Evolutionary conservation across 495 filamentous ascomycete species (phyloP).

Genomic region (Hyaloscypha variabilis): DNA sequence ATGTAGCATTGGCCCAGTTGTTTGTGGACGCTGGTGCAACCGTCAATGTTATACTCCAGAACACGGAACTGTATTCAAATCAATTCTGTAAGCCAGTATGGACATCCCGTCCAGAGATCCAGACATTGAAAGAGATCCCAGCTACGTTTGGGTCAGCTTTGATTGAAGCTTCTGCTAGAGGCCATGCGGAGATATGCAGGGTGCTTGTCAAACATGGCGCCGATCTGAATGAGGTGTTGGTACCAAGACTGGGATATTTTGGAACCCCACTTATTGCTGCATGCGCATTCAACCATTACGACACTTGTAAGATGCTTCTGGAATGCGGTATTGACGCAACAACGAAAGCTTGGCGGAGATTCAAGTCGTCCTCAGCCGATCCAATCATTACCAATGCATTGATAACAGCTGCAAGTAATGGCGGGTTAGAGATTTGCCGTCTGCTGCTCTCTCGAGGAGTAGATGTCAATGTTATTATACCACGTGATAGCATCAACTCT

Average conservation of each 20-base stretch:
- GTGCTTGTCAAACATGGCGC: not conserved
- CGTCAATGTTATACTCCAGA: too few relatives aligned
- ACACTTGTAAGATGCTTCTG: not conserved
- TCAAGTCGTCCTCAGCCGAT: not conserved
- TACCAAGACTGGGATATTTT: not conserved
- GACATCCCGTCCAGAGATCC: too few relatives aligned
- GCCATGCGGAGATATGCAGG: not conserved
- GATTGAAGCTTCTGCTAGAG: not conserved
- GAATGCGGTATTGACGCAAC: not conserved
- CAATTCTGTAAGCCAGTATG: too few relatives aligned
- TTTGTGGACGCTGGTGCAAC: not conserved
- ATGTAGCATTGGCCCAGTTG: not conserved
- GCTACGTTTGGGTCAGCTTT: not conserved
- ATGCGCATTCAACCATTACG: not conserved
- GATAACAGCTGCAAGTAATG: not conserved
- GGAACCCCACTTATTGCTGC: not conserved
- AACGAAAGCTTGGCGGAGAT: not conserved
- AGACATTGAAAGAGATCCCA: too few relatives aligned
- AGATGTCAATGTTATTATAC: not conserved
- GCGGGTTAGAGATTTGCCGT: not conserved
- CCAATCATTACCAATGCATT: not conserved
- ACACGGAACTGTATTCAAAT: too few relatives aligned
- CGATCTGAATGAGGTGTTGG: not conserved
- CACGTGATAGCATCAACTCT: not conserved
- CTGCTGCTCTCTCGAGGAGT: not conserved